phyloP scores from a whole-genome alignment of 1,284 basidiomycete genomes.

The Ganoderma lucidum region DNA sequence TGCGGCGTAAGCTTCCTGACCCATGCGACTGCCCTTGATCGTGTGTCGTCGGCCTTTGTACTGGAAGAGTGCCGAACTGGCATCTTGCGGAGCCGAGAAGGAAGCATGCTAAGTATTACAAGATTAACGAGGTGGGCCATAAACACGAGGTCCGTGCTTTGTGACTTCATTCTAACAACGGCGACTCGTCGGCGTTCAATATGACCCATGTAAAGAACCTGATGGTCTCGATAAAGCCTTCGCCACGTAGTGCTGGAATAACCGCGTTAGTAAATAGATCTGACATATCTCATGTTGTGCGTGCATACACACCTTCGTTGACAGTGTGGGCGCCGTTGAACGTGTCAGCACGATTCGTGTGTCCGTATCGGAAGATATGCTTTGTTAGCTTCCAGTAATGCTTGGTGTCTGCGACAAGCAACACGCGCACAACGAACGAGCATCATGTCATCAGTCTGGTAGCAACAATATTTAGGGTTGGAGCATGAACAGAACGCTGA shows the following conservation, averaged over 20 bases:
- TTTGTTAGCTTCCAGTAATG: constrained; percentile 57
- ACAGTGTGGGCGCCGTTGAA: constrained; percentile 64
- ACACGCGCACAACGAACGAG: background rate
- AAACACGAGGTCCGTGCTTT: background rate
- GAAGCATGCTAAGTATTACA: background rate
- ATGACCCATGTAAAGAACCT: constrained; percentile 55
- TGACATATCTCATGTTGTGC: background rate
- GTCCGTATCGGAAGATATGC: constrained; percentile 59
- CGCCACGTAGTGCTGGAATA: constrained; percentile 46
- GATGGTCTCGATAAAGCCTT: constrained; percentile 53
- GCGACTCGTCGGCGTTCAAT: constrained; percentile 54
- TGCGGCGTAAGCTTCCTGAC: background rate
- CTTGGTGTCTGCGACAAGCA: constrained; percentile 47
- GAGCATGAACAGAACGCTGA: constrained; percentile 2
- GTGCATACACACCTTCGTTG: constrained; percentile 46
- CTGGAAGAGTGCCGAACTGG: background rate
- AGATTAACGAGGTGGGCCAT: constrained; percentile 1
- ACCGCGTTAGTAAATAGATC: background rate
- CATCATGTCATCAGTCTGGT: background rate
- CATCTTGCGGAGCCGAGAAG: background rate
- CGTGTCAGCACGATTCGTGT: constrained; percentile 39
- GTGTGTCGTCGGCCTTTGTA: background rate
- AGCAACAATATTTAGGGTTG: background rate
- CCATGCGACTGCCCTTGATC: background rate
- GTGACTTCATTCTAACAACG: constrained; percentile 21